These are phyloP conservation scores for Cryptococcus neoformans DNA, from an alignment of 1,284 basidiomycete genomes.

Conservation along the genomic window DNA sequence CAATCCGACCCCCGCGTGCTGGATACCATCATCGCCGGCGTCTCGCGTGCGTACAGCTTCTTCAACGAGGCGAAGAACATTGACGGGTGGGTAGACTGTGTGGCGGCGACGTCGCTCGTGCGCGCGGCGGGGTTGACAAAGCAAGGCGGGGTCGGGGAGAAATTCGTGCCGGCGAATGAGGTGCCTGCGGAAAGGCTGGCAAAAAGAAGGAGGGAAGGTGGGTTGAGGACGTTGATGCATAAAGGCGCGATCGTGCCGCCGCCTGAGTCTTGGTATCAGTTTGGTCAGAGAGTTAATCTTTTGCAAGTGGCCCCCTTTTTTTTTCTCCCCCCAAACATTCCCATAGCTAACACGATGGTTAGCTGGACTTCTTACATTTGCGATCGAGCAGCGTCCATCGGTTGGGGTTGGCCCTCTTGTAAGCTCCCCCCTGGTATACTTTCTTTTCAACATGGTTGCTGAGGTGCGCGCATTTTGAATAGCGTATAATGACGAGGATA, in stretches of 20 bases:
- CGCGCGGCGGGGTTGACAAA: conserved; percentile 34
- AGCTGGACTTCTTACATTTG: conserved; percentile 40
- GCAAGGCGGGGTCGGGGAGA: conserved; percentile 26
- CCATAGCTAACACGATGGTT: too few relatives aligned
- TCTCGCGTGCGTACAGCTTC: conserved; percentile 21
- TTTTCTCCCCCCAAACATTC: too few relatives aligned
- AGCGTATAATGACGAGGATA: conserved; percentile 32
- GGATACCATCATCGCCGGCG: conserved; percentile 33
- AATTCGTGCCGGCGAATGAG: conserved; percentile 11
- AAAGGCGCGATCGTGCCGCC: conserved; percentile 28
- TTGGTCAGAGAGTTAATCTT: conserved; percentile 34
- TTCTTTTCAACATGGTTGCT: neutral
- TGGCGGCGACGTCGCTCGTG: conserved; percentile 17
- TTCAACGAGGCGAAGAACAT: conserved; percentile 30
- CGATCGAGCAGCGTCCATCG: conserved; percentile 19
- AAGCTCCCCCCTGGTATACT: neutral
- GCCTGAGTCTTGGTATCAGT: conserved; percentile 19
- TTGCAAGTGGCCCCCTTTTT: conserved; percentile 37
- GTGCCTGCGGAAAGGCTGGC: conserved; percentile 3
- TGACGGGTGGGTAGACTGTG: conserved; percentile 38
- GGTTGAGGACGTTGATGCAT: conserved; percentile 16
- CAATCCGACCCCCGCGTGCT: conserved; percentile 31
- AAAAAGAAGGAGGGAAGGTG: conserved; percentile 16
- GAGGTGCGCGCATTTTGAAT: too few relatives aligned
- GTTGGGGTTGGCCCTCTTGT: conserved; percentile 28